A percentile compares a stretch with the other conserved stretches of the same genome.
phyloP scores from a whole-genome alignment of 164 flowering plant genomes.

The Sedum album region DNA sequence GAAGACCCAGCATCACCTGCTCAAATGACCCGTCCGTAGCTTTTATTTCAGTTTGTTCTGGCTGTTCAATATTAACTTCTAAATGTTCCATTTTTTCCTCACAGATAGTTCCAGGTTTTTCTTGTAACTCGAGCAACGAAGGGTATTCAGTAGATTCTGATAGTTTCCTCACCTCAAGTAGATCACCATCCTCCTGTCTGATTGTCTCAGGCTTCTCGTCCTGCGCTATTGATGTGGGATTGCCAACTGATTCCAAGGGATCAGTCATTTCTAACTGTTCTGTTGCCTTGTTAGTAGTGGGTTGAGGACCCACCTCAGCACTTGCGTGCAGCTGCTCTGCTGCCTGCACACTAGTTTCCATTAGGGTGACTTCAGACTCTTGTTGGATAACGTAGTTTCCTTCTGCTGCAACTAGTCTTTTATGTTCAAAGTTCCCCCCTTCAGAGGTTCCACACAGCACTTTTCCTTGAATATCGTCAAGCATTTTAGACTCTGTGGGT shows the following conservation, averaged over 20 bases:
- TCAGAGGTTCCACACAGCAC: not conserved
- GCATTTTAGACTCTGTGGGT: not conserved
- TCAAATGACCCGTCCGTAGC: not conserved
- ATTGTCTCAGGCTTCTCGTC: not conserved
- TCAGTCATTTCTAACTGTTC: not conserved
- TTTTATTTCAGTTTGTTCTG: not conserved
- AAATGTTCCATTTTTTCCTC: not conserved
- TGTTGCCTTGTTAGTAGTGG: too few relatives aligned
- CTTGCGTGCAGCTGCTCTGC: not conserved
- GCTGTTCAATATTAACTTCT: not conserved
- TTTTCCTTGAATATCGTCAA: not conserved
- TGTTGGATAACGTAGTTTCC: not conserved
- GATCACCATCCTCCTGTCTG: not conserved
- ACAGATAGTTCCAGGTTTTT: not conserved
- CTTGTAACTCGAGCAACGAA: not conserved
- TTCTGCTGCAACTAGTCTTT: not conserved
- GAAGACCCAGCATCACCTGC: not conserved
- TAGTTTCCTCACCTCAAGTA: not conserved
- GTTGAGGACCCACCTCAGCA: not conserved
- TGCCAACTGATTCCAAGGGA: not conserved
- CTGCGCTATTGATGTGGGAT: not conserved
- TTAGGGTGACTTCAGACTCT: not conserved
- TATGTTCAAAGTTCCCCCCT: not conserved
- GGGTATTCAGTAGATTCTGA: not conserved
- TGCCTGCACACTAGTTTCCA: not conserved